Evolutionary conservation across 352 stramenopile species (phyloP), one percentile per base, ranked within the genome.

Genomic region (Paralagenidium karlingii): DNA sequence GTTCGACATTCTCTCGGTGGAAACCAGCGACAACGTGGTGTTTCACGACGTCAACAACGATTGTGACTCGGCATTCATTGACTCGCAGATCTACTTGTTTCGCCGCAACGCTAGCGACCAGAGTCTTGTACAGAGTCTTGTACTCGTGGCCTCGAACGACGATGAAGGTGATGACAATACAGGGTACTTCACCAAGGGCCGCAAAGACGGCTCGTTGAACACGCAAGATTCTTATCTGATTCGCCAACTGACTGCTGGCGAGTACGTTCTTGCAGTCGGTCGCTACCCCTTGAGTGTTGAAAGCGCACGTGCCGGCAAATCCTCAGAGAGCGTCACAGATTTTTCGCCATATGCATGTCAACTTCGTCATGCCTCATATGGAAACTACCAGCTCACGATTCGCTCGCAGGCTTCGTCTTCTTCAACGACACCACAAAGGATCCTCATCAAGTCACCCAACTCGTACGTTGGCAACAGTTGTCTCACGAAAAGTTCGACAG

Each of bases 381-480:
- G 70, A 4, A 82, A 80, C 44, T 82, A 84, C 55, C 60, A 64
- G 42, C 61, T 82, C 50, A 82, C 67, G 0, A 27, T 84, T 6
- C 62, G 65, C 8, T 63, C 54, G 5, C 58, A 78, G 40, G n/a
- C n/a, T n/a, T n/a, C n/a, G n/a, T n/a, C n/a, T n/a, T n/a, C n/a
- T n/a, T 82, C 65, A 19, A 53, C 18, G 15, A 24, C 57, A 3
- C 32, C 36, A 0, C 49, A 8, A 0, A 51, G 53, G 6, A 51
- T 73, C 39, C 53, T 84, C 30, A 66, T 45, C 21, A 47, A 43
- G 24, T 71, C 58, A 21, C 38, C 67, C 12, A 75, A 71, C 34
- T 80, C 70, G 34, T 84, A 84, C 40, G 63, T 84, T 0, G 65
- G 70, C 27, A 80, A 66, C 32, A 84, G 70, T 38, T 84, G 67